Evolutionary conservation across 2,329 filamentous ascomycete genomes (phyloP), one percentile per base, ranked within the genome.

Genomic region (Venturia oleaginea): DNA sequence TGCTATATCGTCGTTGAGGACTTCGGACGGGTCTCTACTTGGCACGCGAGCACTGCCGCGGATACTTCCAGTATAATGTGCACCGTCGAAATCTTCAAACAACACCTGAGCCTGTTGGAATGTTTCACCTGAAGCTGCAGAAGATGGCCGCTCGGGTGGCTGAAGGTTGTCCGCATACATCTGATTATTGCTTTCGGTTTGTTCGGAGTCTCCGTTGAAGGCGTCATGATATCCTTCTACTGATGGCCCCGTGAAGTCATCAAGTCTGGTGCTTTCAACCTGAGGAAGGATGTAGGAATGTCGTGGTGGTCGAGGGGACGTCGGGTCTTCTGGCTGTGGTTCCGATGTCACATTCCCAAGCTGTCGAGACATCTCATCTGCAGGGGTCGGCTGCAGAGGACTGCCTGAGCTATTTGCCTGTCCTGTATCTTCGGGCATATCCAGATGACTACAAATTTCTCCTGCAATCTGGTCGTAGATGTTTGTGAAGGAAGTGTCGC

Each of bases 51-150:
- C n/a, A 7, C 59, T 63, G 10, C 51, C 46, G n/a, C 40, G 42
- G 6, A 69, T 72, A 24, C 85, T 81, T 4, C 86, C 83, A 34
- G 84, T 82, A 72, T 86, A 91, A 71, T 93, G 89, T 17, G 88
- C 87, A 43, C 90, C 90, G 72, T 94, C 90, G 71, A 94, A 94
- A 72, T 92, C 89, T 51, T 85, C 83, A 77, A 93, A 94, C 3
- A 89, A 83, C 46, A 82, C 76, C 67, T 85, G 79, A 22, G 84
- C 84, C 71, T 89, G 85, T 38, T 88, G 85, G 65, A 81, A 86
- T 2, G 88, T 89, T 64, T 83, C 82, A 57, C 76, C 78, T 3
- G 85, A 87, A 13, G 78, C 82, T 11, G 83, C 78, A 3, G 84
- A 84, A 11, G 74, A 74, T 17, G 79, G 80, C 46, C 83, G 77